phyloP scores from a whole-genome alignment of 768 basidiomycete species.

The Xerocomellus dryophilus region DNA sequence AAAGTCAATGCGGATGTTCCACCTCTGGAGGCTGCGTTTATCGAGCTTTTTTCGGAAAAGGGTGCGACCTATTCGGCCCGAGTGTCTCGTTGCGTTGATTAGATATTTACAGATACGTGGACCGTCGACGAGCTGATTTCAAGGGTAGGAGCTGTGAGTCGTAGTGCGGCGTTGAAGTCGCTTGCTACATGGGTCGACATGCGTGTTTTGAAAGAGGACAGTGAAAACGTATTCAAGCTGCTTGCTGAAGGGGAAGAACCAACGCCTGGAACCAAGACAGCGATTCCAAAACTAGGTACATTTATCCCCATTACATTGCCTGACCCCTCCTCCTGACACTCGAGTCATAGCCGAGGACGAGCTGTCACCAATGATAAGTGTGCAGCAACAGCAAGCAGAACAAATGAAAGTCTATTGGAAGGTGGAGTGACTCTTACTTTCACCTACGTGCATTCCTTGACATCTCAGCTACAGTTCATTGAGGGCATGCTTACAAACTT shows the following conservation, averaged over 20 bases:
- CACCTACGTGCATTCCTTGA: neutral
- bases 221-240: conserved; percentile 56
- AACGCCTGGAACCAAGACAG: conserved; percentile 24
- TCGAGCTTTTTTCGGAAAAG: conserved; percentile 79
- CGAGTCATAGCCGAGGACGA: conserved; percentile 39
- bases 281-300: conserved; percentile 27
- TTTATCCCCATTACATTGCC: neutral
- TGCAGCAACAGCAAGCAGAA: conserved; percentile 75
- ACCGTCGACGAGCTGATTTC: conserved; percentile 62
- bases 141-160: conserved; percentile 63
- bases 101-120: conserved; percentile 54
- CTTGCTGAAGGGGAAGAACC: conserved; percentile 59
- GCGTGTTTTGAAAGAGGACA: conserved; percentile 73
- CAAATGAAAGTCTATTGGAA: conserved; percentile 91
- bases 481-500: conserved; percentile 91
- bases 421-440: conserved; percentile 37
- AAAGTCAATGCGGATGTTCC: conserved; percentile 71
- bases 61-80: conserved; percentile 35
- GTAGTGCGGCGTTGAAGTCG: conserved; percentile 64
- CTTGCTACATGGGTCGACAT: conserved; percentile 81
- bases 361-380: conserved; percentile 46
- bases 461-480: conserved; percentile 56
- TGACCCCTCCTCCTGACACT: neutral
- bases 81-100: neutral
- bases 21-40: conserved; percentile 87